Percentiles rank a stretch among this genome's conserved stretches.
Conservation (phyloP, 2,329 filamentous ascomycete genomes). For the Fusarium nematophilum region DNA sequence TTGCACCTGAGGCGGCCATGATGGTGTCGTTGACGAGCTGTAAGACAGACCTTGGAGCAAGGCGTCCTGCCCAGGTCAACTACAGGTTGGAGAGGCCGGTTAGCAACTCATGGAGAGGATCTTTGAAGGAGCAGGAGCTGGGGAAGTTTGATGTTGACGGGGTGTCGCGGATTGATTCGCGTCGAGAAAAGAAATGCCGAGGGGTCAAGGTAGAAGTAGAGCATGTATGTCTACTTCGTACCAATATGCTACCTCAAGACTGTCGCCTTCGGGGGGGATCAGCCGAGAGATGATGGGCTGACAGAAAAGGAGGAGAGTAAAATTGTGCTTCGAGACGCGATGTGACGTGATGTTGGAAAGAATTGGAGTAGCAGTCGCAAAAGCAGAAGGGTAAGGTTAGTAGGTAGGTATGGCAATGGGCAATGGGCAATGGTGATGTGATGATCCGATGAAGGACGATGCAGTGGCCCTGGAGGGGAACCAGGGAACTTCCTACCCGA, state of each 20-base stretch:
- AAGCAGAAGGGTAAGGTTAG: neutral
- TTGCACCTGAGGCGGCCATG: conserved; percentile 51
- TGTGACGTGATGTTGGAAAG: conserved; percentile 24
- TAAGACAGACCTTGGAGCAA: conserved; percentile 34
- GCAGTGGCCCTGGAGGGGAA: conserved; percentile 23
- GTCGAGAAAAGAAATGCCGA: conserved; percentile 26
- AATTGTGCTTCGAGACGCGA: neutral
- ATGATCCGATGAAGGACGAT: conserved; percentile 38
- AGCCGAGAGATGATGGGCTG: neutral
- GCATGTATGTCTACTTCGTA: too few relatives aligned
- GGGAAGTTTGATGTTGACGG: conserved; percentile 1
- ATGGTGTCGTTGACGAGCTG: conserved; percentile 32
- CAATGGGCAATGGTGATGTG: conserved; percentile 38
- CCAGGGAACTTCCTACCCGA: conserved; percentile 20
- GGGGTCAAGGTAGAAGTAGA: conserved; percentile 18
- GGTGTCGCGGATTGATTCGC: conserved; percentile 28
- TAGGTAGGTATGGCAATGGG: neutral
- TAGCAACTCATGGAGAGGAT: conserved; percentile 40
- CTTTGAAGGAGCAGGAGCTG: conserved; percentile 8
- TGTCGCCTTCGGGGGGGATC: too few relatives aligned
- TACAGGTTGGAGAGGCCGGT: conserved; percentile 34
- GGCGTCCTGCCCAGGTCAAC: conserved; percentile 38
- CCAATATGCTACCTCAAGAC: conserved; percentile 5
- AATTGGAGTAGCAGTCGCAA: conserved; percentile 3
- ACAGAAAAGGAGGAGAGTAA: neutral